These are phyloP conservation scores for Suhomyces xylopsoci DNA, from an alignment of 805 yeast species.

Conservation along the genomic window DNA sequence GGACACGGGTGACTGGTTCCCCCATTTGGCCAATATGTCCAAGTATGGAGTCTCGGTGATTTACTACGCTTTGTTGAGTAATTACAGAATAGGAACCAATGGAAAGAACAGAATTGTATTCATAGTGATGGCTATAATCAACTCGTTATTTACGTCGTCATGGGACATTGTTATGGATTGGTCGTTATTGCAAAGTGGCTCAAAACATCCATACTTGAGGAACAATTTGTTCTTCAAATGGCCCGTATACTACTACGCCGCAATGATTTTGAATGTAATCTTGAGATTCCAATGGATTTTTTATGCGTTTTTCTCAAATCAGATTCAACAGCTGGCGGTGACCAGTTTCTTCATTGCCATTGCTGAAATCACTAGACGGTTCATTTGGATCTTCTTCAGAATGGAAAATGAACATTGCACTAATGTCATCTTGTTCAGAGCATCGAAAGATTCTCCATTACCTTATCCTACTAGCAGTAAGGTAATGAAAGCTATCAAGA, in stretches of 20 bases:
- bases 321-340: conserved; percentile 83
- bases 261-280: conserved; percentile 69
- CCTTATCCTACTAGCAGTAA: conserved; percentile 58
- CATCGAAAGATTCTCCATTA: conserved; percentile 80
- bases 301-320: conserved; percentile 71
- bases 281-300: conserved; percentile 91
- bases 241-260: conserved; percentile 63
- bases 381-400: conserved; percentile 87
- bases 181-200: conserved; percentile 73
- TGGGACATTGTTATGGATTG: conserved; percentile 98
- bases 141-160: conserved; percentile 62
- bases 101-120: conserved; percentile 51
- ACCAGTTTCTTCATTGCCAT: conserved; percentile 81
- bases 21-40: conserved; percentile 84
- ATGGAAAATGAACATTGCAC: conserved; percentile 96
- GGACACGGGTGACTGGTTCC: conserved; percentile 95
- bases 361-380: conserved; percentile 79
- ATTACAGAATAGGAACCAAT: conserved; percentile 62
- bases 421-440: conserved; percentile 79
- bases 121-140: conserved; percentile 69
- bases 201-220: conserved; percentile 58
- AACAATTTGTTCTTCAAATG: conserved; percentile 64
- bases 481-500: conserved; percentile 37
- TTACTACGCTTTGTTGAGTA: conserved; percentile 70
- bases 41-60: conserved; percentile 68